A percentile compares a stretch with the other conserved stretches of the same genome.
phyloP scores from a whole-genome alignment of 495 filamentous ascomycete genomes.

The Astrothelium macrocarpum region DNA sequence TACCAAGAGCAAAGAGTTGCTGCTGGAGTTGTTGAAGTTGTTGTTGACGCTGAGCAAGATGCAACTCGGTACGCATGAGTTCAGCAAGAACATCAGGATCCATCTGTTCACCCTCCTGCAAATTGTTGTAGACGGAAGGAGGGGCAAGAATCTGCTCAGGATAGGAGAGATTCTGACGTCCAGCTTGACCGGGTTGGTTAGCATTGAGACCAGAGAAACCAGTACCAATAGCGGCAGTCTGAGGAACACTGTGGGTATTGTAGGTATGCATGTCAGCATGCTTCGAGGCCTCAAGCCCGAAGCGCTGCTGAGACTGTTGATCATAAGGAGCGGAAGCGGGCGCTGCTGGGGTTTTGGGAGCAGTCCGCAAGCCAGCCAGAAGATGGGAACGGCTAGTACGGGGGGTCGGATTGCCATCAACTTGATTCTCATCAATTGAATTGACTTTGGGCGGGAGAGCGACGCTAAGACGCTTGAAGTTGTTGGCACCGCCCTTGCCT shows the following conservation, averaged over 20 bases:
- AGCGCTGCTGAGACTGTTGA: conserved; percentile 39
- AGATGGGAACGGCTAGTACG: conserved; percentile 91
- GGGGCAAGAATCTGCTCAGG: conserved; percentile 83
- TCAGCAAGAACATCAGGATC: conserved; percentile 77
- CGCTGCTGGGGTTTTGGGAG: conserved; percentile 69
- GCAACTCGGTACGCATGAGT: conserved; percentile 73
- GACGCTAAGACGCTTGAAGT: conserved; percentile 73
- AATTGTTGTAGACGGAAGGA: conserved; percentile 58
- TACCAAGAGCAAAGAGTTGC: conserved; percentile 27
- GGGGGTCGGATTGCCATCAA: conserved; percentile 60
- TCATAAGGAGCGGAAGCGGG: conserved; percentile 55
- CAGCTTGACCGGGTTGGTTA: conserved; percentile 36
- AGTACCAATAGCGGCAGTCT: conserved; percentile 49
- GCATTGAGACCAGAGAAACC: conserved; percentile 39
- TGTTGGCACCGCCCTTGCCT: conserved; percentile 53
- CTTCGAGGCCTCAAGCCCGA: conserved; percentile 39
- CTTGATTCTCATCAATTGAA: conserved; percentile 56
- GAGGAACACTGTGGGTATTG: conserved; percentile 42
- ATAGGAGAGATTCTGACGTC: conserved; percentile 54
- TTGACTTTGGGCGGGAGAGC: conserved; percentile 49
- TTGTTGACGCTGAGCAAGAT: conserved; percentile 81
- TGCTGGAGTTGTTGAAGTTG: conserved; percentile 60
- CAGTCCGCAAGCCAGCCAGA: conserved; percentile 85
- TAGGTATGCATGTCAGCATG: conserved; percentile 33
- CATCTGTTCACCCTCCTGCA: conserved; percentile 53